phyloP scores from a whole-genome alignment of 768 basidiomycete species.

The Pleurotus tuoliensis region DNA sequence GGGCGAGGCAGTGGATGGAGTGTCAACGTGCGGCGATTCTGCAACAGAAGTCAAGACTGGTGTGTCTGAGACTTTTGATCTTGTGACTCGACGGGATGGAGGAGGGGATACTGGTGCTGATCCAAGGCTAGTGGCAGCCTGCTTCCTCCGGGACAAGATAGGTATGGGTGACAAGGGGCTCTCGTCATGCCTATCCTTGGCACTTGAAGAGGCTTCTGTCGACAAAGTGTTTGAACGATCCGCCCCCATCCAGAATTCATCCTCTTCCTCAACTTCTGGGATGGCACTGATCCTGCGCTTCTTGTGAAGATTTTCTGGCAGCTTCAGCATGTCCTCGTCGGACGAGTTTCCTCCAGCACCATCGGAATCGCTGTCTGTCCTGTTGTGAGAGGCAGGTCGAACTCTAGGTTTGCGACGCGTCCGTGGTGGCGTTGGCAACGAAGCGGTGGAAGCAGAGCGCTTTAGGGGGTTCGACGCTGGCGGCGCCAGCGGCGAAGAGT shows the following conservation, averaged over 20 bases:
- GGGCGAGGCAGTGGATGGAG: constrained; percentile 1
- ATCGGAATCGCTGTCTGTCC: background rate
- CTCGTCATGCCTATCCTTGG: background rate
- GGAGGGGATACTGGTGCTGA: constrained; percentile 5
- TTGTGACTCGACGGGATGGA: background rate
- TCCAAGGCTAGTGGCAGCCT: background rate
- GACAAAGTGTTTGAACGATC: constrained; percentile 1
- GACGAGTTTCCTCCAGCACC: background rate
- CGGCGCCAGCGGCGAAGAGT: background rate
- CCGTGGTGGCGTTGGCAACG: background rate
- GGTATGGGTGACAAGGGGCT: constrained; percentile 1
- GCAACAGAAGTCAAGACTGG: background rate
- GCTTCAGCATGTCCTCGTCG: background rate
- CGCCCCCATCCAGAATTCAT: constrained; percentile 3
- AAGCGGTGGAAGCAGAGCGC: constrained; percentile 1
- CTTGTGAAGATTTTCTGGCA: background rate
- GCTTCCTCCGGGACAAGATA: background rate
- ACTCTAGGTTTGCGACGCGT: constrained; percentile 1
- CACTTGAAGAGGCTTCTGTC: background rate
- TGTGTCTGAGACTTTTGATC: background rate
- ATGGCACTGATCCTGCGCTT: background rate
- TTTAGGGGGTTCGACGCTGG: background rate
- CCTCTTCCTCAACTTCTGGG: constrained; percentile 2
- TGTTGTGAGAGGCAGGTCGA: background rate
- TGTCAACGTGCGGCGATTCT: background rate